These are phyloP conservation scores for Colletotrichum noveboracense DNA, from an alignment of 2,329 filamentous ascomycete species.

Conservation along the genomic window DNA sequence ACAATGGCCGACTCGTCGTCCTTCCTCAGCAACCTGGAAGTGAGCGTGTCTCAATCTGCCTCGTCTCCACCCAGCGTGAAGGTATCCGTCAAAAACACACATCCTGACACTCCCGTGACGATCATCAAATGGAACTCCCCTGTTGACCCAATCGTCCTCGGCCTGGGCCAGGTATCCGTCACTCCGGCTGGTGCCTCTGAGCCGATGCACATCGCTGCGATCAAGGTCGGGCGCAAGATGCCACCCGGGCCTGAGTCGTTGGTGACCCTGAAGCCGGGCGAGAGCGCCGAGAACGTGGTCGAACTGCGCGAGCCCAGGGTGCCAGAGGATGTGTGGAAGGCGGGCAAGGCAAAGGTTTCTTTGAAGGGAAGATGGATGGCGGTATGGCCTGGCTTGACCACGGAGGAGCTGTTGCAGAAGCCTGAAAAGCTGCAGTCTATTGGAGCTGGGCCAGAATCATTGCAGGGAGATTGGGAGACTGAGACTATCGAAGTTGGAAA, in stretches of 20 bases:
- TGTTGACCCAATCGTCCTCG: constrained; percentile 43
- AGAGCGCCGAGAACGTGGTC: constrained; percentile 37
- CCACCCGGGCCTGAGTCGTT: constrained; percentile 43
- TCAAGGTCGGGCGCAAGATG: constrained; percentile 45
- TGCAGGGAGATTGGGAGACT: constrained; percentile 7
- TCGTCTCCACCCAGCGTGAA: constrained; percentile 38
- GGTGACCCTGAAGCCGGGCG: constrained; percentile 41
- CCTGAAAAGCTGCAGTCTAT: constrained; percentile 4
- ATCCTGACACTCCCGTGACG: constrained; percentile 38
- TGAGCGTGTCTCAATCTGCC: constrained; percentile 33
- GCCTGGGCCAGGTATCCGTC: constrained; percentile 45
- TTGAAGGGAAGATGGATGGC: constrained; percentile 43
- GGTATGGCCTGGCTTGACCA: constrained; percentile 31
- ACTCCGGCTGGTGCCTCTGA: constrained; percentile 34
- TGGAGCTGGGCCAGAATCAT: not conserved
- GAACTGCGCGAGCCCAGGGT: constrained; percentile 40
- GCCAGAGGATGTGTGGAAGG: constrained; percentile 35
- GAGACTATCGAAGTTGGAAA: constrained; percentile 5
- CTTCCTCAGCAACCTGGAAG: not conserved
- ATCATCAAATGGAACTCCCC: constrained; percentile 49
- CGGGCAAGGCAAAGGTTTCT: constrained; percentile 33
- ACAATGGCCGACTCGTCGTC: not conserved
- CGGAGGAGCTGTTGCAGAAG: constrained; percentile 5
- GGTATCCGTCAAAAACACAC: constrained; percentile 44
- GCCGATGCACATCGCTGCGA: constrained; percentile 40